Conservation (phyloP, 2,329 filamentous ascomycete species). For the Scedosporium minutisporum region DNA sequence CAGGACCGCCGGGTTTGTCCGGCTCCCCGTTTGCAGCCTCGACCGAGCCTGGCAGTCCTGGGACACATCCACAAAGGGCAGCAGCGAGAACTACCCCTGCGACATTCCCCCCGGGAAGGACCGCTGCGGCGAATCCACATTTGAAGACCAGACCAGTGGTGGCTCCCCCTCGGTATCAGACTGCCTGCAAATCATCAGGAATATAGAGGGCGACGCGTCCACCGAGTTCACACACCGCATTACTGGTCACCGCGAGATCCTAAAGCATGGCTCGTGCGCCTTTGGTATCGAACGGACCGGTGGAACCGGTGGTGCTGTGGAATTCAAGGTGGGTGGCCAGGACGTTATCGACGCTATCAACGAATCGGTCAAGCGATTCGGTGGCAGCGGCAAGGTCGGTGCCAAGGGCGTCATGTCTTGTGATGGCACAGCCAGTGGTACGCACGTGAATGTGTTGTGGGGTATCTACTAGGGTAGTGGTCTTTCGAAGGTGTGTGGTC, state of each 20-base stretch:
- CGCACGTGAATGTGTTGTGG: too few species aligned
- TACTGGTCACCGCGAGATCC: conserved; percentile 16
- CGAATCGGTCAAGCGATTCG: conserved; percentile 18
- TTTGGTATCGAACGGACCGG: conserved; percentile 21
- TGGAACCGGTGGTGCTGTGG: conserved; percentile 15
- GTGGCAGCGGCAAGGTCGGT: conserved; percentile 19
- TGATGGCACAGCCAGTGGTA: conserved; percentile 9
- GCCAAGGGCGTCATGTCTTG: conserved; percentile 24
- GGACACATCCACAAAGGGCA: conserved; percentile 14
- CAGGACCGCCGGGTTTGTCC: conserved; percentile 24
- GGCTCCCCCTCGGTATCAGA: conserved; percentile 23
- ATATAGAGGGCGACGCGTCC: conserved; percentile 17
- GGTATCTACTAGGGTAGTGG: too few species aligned
- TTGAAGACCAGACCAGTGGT: conserved; percentile 22
- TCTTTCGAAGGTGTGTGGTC: too few species aligned
- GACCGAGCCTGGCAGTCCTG: conserved; percentile 22
- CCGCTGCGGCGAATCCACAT: conserved; percentile 20
- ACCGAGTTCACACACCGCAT: conserved; percentile 9
- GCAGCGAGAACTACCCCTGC: conserved; percentile 23
- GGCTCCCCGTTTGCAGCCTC: conserved; percentile 26
- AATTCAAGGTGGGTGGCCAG: conserved; percentile 23
- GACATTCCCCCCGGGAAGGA: conserved; percentile 14
- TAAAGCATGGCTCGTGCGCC: conserved; percentile 17
- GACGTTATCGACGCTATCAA: conserved; percentile 26
- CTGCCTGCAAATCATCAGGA: conserved; percentile 23